Conservation (phyloP, 176 grass and related monocot genomes). For the maize (Zea mays) region DNA sequence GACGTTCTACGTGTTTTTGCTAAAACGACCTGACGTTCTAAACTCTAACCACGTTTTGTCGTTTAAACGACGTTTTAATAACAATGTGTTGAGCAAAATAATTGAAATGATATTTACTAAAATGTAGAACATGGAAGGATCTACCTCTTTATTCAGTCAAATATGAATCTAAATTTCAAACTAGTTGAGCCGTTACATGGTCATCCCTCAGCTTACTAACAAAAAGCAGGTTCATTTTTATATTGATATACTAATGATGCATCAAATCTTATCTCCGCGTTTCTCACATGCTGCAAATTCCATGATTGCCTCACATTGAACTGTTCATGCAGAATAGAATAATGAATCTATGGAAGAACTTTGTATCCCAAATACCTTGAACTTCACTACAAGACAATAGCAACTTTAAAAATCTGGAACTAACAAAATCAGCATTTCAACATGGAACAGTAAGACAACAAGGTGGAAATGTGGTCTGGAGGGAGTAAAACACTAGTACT, state of each 20-base stretch:
- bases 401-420: not conserved
- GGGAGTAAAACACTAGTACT: not conserved
- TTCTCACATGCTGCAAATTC: not conserved
- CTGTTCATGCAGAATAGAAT: not conserved
- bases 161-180: slow-evolving; percentile 12
- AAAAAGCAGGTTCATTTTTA: not conserved
- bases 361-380: not conserved
- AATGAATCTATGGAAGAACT: not conserved
- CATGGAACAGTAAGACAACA: not conserved
- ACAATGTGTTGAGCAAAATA: not conserved
- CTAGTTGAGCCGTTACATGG: not conserved
- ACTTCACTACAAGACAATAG: not conserved
- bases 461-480: not conserved
- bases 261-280: not conserved
- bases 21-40: too few species aligned
- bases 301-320: not conserved
- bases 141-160: not conserved
- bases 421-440: not conserved
- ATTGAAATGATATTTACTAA: not conserved
- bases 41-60: too few species aligned
- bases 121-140: not conserved
- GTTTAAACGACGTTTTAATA: too few species aligned
- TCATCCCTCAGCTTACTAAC: not conserved
- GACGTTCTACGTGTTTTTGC: too few species aligned
- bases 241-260: not conserved